These are phyloP conservation scores for Globisporangium paroecandrum DNA, from an alignment of 352 stramenopile genomes.

Conservation along the genomic window DNA sequence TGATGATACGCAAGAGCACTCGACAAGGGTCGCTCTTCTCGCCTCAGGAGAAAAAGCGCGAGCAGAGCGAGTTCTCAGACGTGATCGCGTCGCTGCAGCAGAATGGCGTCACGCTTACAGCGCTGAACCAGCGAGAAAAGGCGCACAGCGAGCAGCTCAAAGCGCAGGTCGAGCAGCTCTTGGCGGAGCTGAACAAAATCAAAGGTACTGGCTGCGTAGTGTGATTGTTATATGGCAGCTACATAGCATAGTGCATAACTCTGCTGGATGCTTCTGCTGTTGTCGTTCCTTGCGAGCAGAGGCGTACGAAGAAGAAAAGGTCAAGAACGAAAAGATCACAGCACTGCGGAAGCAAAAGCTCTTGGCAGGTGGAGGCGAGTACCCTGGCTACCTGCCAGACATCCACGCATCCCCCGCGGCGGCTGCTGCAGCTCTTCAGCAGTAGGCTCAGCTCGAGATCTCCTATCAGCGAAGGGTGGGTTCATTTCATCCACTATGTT, in stretches of 20 bases:
- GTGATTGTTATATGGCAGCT: background rate
- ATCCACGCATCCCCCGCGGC: constrained; percentile 31
- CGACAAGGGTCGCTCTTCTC: constrained; percentile 23
- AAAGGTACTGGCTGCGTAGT: constrained; percentile 22
- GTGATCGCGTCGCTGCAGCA: constrained; percentile 39
- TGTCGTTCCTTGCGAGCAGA: constrained; percentile 22
- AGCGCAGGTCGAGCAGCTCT: constrained; percentile 35
- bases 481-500: background rate
- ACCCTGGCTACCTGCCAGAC: constrained; percentile 34
- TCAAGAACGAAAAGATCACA: constrained; percentile 44
- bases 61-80: constrained; percentile 25
- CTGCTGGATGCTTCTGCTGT: background rate
- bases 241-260: background rate
- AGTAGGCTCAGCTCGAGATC: constrained; percentile 66
- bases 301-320: constrained; percentile 38
- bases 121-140: constrained; percentile 50
- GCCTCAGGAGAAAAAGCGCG: constrained; percentile 23
- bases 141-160: constrained; percentile 33
- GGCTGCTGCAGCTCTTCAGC: constrained; percentile 42
- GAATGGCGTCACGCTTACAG: constrained; percentile 41
- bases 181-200: constrained; percentile 25
- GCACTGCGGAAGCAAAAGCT: constrained; percentile 25
- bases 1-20: background rate
- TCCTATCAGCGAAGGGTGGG: constrained; percentile 63
- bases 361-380: constrained; percentile 11